Evolutionary conservation across 176 grass and related monocot species (phyloP), one percentile per base, ranked within the genome.

Genomic region (Ananas comosus): DNA sequence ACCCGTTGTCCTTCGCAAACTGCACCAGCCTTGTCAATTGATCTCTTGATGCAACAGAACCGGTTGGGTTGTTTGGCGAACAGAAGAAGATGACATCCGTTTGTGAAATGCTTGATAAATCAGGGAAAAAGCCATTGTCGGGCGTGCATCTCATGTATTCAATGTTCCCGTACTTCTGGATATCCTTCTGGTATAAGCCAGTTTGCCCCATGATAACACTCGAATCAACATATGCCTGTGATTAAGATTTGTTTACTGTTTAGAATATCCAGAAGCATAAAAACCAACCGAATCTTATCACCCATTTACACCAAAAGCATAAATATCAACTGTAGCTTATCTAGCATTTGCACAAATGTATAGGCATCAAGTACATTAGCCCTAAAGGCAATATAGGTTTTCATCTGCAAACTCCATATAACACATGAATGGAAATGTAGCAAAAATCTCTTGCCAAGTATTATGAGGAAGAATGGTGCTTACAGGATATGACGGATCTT

Each of bases 401-500:
- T 67, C 80, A 63, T 53, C 23, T 51, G n/a, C 42, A 64, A 16
- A 58, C 28, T 51, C 16, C 22, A 24, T 2, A 27, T 67, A 4
- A 29, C 22, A 52, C 29, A 70, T 11, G n/a, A 12, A 14, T 18
- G 21, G 12, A 18, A 61, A 10, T 6, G 10, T 61, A 61, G 10
- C 56, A 17, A 17, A 10, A 6, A 59, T 59, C 14, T 17, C 14
- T 17, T 59, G 1, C 13, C 10, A 61, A 17, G n/a, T n/a, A n/a
- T n/a, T n/a, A n/a, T n/a, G n/a, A n/a, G 16, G 13, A 67, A 18
- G 51, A 53, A 42, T 66, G 54, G 48, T 14, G 56, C 80, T 82
- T 92, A 93, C 94, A 65, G 86, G 94, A 68, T 97, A 97, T 65
- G 94, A 92, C 71, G 94, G 94, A 75, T 97, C 94, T 88, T 97